Percentiles rank a stretch among this genome's conserved stretches.
Conservation (phyloP, 805 yeast genomes). For the Teunomyces cretensis region DNA sequence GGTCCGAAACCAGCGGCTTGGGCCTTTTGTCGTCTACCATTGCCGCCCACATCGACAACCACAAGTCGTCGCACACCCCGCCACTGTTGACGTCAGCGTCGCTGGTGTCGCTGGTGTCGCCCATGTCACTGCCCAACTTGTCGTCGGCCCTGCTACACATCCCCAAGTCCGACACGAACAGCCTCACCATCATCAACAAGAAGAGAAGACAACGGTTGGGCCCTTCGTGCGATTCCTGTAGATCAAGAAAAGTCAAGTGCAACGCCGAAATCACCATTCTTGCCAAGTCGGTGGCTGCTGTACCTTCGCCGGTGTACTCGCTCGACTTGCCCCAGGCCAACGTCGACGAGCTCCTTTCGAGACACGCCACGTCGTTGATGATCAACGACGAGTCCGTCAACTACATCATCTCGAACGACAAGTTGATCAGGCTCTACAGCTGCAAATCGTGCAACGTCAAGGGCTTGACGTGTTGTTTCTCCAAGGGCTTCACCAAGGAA, state of each 20-base stretch:
- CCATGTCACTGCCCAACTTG: conserved; percentile 18
- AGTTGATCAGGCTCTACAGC: conserved; percentile 49
- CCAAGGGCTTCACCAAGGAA: conserved; percentile 66
- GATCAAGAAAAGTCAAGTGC: conserved; percentile 70
- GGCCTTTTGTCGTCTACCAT: conserved; percentile 10
- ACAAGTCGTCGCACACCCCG: not conserved
- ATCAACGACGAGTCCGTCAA: conserved; percentile 15
- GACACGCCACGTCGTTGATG: conserved; percentile 1
- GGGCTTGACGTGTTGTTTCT: conserved; percentile 49
- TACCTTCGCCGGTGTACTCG: not conserved
- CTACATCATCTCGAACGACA: conserved; percentile 23
- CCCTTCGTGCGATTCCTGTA: conserved; percentile 72
- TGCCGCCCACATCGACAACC: conserved; percentile 4
- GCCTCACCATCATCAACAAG: conserved; percentile 10
- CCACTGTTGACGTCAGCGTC: conserved; percentile 11
- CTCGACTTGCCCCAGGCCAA: conserved; percentile 10
- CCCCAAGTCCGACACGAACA: not conserved
- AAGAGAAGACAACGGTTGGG: conserved; percentile 65
- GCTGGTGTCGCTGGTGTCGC: conserved; percentile 17
- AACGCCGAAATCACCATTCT: conserved; percentile 59
- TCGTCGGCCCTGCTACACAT: not conserved
- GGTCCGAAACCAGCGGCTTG: conserved; percentile 8
- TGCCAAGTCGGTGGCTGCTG: conserved; percentile 14
- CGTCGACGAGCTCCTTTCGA: conserved; percentile 5
- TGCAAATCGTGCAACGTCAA: conserved; percentile 57